Conservation (phyloP, 129 eudicot genomes). For the Apium graveolens region DNA sequence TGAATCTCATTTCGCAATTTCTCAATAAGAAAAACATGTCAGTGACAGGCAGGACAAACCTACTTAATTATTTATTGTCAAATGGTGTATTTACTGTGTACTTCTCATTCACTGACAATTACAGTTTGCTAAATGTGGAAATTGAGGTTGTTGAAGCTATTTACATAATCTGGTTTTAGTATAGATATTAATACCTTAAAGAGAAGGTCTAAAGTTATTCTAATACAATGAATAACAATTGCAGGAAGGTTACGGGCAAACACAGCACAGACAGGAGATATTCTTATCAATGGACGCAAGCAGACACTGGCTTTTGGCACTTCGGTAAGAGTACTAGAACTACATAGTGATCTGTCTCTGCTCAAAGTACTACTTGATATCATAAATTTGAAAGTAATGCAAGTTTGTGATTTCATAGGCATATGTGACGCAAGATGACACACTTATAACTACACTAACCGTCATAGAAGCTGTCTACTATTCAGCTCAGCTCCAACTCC, state of each 20-base stretch:
- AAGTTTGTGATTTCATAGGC: slow-evolving; percentile 1
- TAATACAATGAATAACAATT: not conserved
- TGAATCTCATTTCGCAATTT: not conserved
- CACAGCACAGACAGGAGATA: slow-evolving; percentile 5
- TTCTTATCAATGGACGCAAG: not conserved
- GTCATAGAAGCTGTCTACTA: not conserved
- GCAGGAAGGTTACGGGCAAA: slow-evolving; percentile 6
- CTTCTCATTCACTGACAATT: not conserved
- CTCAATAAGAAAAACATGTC: not conserved
- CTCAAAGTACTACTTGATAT: too few species aligned
- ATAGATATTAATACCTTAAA: not conserved
- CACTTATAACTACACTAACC: slow-evolving; percentile 1
- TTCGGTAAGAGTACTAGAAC: not conserved
- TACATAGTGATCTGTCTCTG: not conserved
- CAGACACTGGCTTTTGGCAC: slow-evolving; percentile 3
- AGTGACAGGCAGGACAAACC: not conserved
- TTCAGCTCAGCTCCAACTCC: slow-evolving; percentile 12
- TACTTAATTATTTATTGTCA: not conserved
- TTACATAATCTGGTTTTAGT: not conserved
- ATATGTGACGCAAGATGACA: slow-evolving; percentile 13
- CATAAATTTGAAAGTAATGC: not conserved
- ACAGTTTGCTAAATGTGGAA: not conserved
- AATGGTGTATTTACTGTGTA: not conserved
- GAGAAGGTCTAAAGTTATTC: not conserved
- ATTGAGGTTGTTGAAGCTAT: not conserved